Evolutionary conservation across 345 rosid species (phyloP).

Genomic region (Salix suchowensis): DNA sequence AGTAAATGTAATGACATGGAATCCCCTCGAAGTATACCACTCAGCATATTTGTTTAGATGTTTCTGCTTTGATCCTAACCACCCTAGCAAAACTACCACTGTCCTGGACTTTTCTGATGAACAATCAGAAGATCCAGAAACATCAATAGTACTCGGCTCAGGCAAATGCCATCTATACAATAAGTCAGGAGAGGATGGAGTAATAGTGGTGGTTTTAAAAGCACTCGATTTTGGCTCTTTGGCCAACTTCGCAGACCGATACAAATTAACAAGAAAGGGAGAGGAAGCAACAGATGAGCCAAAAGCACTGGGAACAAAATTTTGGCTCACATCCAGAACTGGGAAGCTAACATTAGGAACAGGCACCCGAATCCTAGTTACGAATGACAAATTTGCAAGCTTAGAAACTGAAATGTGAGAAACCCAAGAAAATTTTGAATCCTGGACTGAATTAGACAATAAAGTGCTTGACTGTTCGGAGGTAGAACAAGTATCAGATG

Average conservation of each 20-base stretch:
- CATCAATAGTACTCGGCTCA: conserved; percentile 49
- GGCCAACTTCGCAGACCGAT: conserved; percentile 64
- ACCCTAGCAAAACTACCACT: conserved; percentile 88
- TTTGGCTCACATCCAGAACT: conserved; percentile 27
- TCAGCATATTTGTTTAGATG: conserved; percentile 93
- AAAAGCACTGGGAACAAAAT: conserved; percentile 16
- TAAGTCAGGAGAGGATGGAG: conserved; percentile 48
- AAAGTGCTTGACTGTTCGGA: conserved; percentile 31
- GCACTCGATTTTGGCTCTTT: conserved; percentile 56
- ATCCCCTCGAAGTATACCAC: conserved; percentile 89
- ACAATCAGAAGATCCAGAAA: conserved; percentile 51
- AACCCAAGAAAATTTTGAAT: conserved; percentile 48
- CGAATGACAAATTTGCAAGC: conserved; percentile 60
- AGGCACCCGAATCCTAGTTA: conserved; percentile 48
- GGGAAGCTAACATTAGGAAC: conserved; percentile 49
- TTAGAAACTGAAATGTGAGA: conserved; percentile 52
- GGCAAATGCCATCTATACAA: conserved; percentile 95
- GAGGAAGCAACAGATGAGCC: conserved; percentile 39
- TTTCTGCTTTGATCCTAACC: conserved; percentile 97
- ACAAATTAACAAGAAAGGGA: conserved; percentile 46
- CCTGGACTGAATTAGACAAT: conserved; percentile 30
- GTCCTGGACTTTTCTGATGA: conserved; percentile 62
- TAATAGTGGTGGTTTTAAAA: conserved; percentile 17
- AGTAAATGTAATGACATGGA: conserved; percentile 88
- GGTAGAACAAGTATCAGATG: conserved; percentile 31